These are phyloP conservation scores for Lachnellula suecica DNA, from an alignment of 2,329 filamentous ascomycete species.

Conservation along the genomic window DNA sequence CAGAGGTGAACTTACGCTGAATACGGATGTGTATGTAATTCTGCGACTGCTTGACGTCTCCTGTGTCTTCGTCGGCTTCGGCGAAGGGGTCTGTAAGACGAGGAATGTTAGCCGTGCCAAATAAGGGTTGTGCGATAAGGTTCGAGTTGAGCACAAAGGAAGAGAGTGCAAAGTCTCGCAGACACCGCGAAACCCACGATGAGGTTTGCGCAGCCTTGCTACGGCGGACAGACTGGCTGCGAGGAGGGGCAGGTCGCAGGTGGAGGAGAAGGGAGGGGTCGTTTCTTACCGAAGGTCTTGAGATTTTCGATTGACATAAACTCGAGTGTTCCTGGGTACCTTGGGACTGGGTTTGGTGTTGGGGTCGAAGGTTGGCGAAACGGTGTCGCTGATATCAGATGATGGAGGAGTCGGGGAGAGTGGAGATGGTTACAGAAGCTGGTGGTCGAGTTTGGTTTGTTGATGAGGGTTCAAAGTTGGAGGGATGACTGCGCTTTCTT, in stretches of 20 bases:
- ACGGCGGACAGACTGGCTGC: background rate
- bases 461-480: slow-evolving; percentile 4
- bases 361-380: slow-evolving; percentile 17
- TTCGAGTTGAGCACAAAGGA: slow-evolving; percentile 1
- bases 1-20: slow-evolving; percentile 70
- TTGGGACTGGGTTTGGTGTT: slow-evolving; percentile 25
- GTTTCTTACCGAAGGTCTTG: slow-evolving; percentile 91
- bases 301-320: slow-evolving; percentile 99
- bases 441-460: slow-evolving; percentile 4
- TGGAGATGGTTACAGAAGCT: slow-evolving; percentile 13
- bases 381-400: slow-evolving; percentile 21
- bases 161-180: background rate
- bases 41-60: slow-evolving; percentile 91
- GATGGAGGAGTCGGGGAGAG: slow-evolving; percentile 10
- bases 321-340: slow-evolving; percentile 66
- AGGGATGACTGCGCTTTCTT: background rate
- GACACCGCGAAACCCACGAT: background rate
- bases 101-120: slow-evolving; percentile 19
- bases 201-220: background rate
- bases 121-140: slow-evolving; percentile 14
- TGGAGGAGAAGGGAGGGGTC: slow-evolving; percentile 5
- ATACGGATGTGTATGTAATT: slow-evolving; percentile 99
- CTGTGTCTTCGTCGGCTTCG: slow-evolving; percentile 99
- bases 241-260: background rate
- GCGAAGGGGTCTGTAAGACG: slow-evolving; percentile 88